A percentile compares a stretch with the other conserved stretches of the same genome.
These are phyloP conservation scores for Fraxinus xanthoxyloides DNA, from an alignment of 305 asterid genomes.

Conservation along the genomic window DNA sequence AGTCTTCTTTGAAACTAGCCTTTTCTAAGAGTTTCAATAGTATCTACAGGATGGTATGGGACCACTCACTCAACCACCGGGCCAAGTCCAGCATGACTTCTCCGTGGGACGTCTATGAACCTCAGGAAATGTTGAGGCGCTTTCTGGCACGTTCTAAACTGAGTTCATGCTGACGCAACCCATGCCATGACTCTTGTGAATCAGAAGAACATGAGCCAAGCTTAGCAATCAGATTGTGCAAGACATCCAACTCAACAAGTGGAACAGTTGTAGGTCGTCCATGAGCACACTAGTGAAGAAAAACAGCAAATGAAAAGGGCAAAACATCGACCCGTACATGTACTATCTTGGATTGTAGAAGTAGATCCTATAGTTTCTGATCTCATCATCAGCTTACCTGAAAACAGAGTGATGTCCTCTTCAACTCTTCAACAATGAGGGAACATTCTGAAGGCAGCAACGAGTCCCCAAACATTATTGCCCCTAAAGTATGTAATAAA, in stretches of 20 bases:
- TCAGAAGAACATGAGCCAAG: constrained; percentile 28
- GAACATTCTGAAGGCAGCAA: constrained; percentile 91
- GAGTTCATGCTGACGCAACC: constrained; percentile 52
- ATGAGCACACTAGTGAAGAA: constrained; percentile 78
- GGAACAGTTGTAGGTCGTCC: constrained; percentile 97
- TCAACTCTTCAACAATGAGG: constrained; percentile 86
- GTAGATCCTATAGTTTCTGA: constrained; percentile 9
- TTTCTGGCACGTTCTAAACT: constrained; percentile 51
- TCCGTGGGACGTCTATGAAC: constrained; percentile 8
- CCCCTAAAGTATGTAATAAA: constrained; percentile 50
- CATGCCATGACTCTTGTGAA: constrained; percentile 61
- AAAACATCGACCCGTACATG: background rate
- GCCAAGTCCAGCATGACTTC: background rate
- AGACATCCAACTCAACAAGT: constrained; percentile 59
- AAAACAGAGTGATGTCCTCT: constrained; percentile 82
- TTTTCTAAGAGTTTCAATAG: background rate
- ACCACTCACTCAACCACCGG: background rate
- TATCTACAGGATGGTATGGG: background rate
- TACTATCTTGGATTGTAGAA: background rate
- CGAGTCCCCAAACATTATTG: constrained; percentile 93
- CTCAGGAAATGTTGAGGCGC: constrained; percentile 44
- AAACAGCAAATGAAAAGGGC: constrained; percentile 12
- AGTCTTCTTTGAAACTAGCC: background rate
- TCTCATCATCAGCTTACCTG: constrained; percentile 56
- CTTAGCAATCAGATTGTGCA: constrained; percentile 58